Conservation (phyloP, 2,329 filamentous ascomycete species). For the Trichoderma sp. region DNA sequence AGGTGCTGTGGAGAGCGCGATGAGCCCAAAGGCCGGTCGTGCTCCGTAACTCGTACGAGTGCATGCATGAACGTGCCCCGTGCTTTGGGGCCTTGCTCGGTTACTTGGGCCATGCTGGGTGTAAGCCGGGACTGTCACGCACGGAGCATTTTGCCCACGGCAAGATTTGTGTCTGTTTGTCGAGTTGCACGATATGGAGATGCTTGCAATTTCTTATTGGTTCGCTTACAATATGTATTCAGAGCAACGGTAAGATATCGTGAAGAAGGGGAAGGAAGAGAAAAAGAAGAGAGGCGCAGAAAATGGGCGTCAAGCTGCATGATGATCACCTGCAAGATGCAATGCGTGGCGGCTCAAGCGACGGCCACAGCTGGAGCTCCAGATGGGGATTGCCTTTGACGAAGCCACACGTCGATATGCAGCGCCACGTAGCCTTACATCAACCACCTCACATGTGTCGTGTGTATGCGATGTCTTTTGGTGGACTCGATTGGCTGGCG, state of each 20-base stretch:
- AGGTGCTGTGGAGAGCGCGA: slow-evolving; percentile 10
- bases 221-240: not conserved
- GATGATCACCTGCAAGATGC: slow-evolving; percentile 20
- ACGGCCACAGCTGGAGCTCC: not conserved
- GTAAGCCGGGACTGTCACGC: not conserved
- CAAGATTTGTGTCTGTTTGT: not conserved
- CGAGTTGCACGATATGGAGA: not conserved
- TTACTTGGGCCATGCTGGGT: not conserved
- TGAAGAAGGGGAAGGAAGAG: not conserved
- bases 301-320: slow-evolving; percentile 7
- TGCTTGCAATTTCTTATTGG: slow-evolving; percentile 6
- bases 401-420: slow-evolving; percentile 22
- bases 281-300: not conserved
- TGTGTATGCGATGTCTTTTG: slow-evolving; percentile 12
- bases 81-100: slow-evolving; percentile 7
- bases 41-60: not conserved
- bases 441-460: not conserved
- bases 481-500: slow-evolving; percentile 13
- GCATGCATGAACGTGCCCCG: slow-evolving; percentile 20
- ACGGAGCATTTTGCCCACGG: not conserved
- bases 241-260: not conserved
- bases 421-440: slow-evolving; percentile 23
- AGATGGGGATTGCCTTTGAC: not conserved
- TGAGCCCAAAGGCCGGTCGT: slow-evolving; percentile 2
- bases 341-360: slow-evolving; percentile 10